A percentile compares a stretch with the other conserved stretches of the same genome.
phyloP scores from a whole-genome alignment of 495 filamentous ascomycete species.

The Penicillium coffeae region DNA sequence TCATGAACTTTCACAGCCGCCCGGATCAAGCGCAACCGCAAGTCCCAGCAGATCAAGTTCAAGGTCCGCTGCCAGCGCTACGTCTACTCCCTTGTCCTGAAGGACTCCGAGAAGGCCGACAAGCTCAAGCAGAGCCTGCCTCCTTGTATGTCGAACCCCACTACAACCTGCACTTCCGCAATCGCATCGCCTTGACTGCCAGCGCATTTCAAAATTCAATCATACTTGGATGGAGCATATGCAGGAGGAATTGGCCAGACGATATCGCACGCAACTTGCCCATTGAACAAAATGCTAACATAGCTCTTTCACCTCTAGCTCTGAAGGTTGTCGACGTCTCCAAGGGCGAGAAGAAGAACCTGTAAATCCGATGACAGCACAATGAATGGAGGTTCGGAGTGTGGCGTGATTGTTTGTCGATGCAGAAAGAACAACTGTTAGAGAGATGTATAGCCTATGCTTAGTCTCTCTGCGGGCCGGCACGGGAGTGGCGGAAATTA shows the following conservation, averaged over 20 bases:
- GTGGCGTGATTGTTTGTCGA: conserved; percentile 29
- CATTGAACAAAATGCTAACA: conserved; percentile 18
- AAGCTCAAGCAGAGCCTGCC: conserved; percentile 99
- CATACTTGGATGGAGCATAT: background rate
- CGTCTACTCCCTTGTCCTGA: conserved; percentile 96
- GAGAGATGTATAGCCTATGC: conserved; percentile 22
- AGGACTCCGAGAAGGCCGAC: conserved; percentile 98
- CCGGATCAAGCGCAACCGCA: conserved; percentile 94
- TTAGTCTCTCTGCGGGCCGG: conserved; percentile 36
- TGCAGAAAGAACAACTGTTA: conserved; percentile 33
- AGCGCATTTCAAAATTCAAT: background rate
- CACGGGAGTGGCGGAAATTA: conserved; percentile 26
- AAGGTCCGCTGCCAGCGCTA: conserved; percentile 96
- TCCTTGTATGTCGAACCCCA: conserved; percentile 64
- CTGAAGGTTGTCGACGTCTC: conserved; percentile 74
- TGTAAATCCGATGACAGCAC: conserved; percentile 35
- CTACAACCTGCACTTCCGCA: background rate
- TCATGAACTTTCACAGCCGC: conserved; percentile 57
- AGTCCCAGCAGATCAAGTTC: conserved; percentile 92
- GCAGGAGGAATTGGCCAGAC: background rate
- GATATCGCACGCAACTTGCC: background rate
- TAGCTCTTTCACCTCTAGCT: conserved; percentile 40
- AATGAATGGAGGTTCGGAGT: conserved; percentile 31
- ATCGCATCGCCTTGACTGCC: background rate
- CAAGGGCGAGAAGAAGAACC: conserved; percentile 68